Conservation (phyloP, 495 filamentous ascomycete genomes). For the Oleoguttula mirabilis region DNA sequence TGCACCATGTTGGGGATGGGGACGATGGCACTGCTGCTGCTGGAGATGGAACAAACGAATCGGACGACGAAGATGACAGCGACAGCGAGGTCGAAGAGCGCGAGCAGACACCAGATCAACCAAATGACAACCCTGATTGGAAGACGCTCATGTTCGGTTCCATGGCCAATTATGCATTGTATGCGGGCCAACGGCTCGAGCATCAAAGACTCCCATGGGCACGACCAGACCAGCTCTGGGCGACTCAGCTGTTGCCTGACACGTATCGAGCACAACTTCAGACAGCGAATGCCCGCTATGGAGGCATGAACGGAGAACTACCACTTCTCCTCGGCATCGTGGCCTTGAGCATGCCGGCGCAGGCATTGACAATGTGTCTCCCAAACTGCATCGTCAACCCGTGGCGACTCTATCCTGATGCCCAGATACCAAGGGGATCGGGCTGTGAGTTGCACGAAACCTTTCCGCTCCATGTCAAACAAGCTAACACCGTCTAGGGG, state of each 20-base stretch:
- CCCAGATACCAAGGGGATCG: not conserved
- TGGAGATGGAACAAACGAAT: not conserved
- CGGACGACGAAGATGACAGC: not conserved
- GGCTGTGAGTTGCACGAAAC: not conserved
- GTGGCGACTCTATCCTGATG: not conserved
- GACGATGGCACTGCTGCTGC: not conserved
- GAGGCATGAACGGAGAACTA: slow-evolving; percentile 25
- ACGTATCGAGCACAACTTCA: slow-evolving; percentile 16
- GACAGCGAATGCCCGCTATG: slow-evolving; percentile 2
- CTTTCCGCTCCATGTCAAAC: not conserved
- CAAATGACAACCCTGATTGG: slow-evolving; percentile 7
- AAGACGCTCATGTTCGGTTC: not conserved
- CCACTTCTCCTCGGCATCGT: slow-evolving; percentile 26
- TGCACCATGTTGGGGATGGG: slow-evolving; percentile 11
- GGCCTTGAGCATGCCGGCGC: slow-evolving; percentile 16
- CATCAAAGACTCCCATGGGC: slow-evolving; percentile 12
- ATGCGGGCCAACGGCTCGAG: not conserved
- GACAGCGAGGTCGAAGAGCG: too few species aligned
- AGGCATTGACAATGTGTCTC: not conserved
- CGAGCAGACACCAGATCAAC: too few species aligned
- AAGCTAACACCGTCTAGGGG: not conserved
- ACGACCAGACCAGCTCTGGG: slow-evolving; percentile 17
- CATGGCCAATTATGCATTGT: not conserved
- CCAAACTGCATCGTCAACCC: slow-evolving; percentile 2
- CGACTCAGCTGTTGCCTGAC: slow-evolving; percentile 22